A percentile compares a stretch with the other conserved stretches of the same genome.
Evolutionary conservation across 768 basidiomycete genomes (phyloP).

Genomic region (Hemileccinum impolitum): DNA sequence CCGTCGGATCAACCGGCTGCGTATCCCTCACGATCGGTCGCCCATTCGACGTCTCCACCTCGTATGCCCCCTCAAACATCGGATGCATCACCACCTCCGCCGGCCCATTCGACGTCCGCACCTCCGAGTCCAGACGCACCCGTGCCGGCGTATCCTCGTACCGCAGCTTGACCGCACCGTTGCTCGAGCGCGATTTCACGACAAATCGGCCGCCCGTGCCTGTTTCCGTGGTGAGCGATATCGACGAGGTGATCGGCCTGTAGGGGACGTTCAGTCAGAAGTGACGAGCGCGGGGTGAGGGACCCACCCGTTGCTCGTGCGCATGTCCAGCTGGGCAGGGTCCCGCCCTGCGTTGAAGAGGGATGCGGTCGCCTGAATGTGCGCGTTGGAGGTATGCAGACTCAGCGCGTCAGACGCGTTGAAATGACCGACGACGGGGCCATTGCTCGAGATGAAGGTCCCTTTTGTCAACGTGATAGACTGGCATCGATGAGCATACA

Average conservation of each 20-base stretch:
- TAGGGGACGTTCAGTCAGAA: not conserved
- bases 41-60: constrained; percentile 26
- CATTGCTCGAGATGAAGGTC: constrained; percentile 30
- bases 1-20: constrained; percentile 27
- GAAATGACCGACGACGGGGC: constrained; percentile 37
- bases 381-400: constrained; percentile 35
- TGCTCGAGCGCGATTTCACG: constrained; percentile 33
- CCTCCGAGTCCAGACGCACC: constrained; percentile 31
- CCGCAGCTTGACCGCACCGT: constrained; percentile 26
- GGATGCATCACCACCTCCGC: constrained; percentile 29
- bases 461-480: constrained; percentile 26
- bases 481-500: constrained; percentile 18
- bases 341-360: constrained; percentile 13
- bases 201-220: constrained; percentile 29
- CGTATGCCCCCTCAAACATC: constrained; percentile 40
- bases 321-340: constrained; percentile 14
- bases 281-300: no score
- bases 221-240: constrained; percentile 28
- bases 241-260: constrained; percentile 18
- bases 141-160: constrained; percentile 31
- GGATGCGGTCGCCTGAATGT: constrained; percentile 27
- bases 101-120: constrained; percentile 31
- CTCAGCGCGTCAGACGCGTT: constrained; percentile 26
- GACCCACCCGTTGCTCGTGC: constrained; percentile 23
- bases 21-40: constrained; percentile 7